Evolutionary conservation across 2,329 filamentous ascomycete species (phyloP).

Genomic region (Colletotrichum theobromicola): DNA sequence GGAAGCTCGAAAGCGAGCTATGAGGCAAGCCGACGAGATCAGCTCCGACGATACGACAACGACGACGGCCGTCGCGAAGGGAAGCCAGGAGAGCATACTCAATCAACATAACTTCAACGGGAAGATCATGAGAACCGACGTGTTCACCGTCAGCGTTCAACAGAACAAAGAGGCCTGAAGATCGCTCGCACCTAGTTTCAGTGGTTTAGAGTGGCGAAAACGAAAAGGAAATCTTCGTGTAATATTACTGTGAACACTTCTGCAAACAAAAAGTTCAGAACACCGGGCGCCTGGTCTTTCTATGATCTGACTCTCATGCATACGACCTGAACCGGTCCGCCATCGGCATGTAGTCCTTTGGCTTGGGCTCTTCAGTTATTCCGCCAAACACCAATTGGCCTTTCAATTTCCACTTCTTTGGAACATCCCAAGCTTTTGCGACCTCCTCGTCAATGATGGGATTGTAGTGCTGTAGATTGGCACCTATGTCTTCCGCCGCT

Average conservation of each 20-base stretch:
- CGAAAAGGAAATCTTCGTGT: background rate
- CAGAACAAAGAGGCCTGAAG: background rate
- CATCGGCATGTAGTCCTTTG: constrained; percentile 69
- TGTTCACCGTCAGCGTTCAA: background rate
- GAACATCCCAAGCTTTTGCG: constrained; percentile 70
- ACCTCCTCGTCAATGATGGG: constrained; percentile 81
- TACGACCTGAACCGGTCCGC: constrained; percentile 72
- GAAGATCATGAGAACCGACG: background rate
- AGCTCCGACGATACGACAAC: background rate
- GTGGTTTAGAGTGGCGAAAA: background rate
- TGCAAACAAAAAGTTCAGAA: background rate
- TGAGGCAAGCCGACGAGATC: background rate
- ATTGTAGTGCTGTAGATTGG: constrained; percentile 94
- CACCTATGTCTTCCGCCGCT: constrained; percentile 82
- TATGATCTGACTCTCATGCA: background rate
- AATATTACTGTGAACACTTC: background rate
- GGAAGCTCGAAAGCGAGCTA: background rate
- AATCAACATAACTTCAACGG: background rate
- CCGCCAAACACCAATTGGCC: constrained; percentile 87
- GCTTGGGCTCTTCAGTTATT: constrained; percentile 56
- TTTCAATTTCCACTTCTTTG: constrained; percentile 76
- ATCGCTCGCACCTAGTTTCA: background rate
- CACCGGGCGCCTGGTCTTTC: background rate
- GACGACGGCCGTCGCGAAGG: background rate
- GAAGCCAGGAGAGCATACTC: background rate